Evolutionary conservation across 306 rosid genomes (phyloP).

Genomic region (Pyrus betulifolia): DNA sequence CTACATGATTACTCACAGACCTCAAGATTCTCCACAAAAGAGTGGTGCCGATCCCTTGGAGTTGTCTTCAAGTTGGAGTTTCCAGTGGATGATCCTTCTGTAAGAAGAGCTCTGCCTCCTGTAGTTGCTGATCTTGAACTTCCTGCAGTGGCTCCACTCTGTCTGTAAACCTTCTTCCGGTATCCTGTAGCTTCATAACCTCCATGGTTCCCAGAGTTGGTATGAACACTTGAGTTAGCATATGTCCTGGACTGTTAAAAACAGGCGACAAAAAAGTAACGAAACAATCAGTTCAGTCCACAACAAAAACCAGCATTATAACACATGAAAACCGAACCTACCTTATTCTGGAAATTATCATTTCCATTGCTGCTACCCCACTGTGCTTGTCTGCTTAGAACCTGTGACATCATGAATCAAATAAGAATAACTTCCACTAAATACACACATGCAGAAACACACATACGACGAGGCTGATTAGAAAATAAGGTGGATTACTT

Average conservation of each 20-base stretch:
- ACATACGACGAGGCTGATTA: not conserved
- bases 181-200: not conserved
- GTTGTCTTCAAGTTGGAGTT: not conserved
- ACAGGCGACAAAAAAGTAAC: not conserved
- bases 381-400: not conserved
- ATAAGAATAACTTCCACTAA: not conserved
- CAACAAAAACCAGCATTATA: not conserved
- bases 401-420: conserved; percentile 1
- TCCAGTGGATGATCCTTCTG: not conserved
- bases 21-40: not conserved
- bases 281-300: not conserved
- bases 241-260: not conserved
- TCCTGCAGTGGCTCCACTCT: not conserved
- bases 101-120: not conserved
- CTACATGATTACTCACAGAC: not conserved
- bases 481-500: not conserved
- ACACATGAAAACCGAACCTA: not conserved
- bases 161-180: not conserved
- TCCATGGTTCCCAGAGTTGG: not conserved
- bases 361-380: not conserved
- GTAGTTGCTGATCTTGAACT: not conserved
- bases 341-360: not conserved
- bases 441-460: not conserved
- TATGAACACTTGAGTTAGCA: not conserved
- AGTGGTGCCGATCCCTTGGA: not conserved